Evolutionary conservation across 2,329 filamentous ascomycete species (phyloP).

Genomic region (Ilyonectria mors-panacis): DNA sequence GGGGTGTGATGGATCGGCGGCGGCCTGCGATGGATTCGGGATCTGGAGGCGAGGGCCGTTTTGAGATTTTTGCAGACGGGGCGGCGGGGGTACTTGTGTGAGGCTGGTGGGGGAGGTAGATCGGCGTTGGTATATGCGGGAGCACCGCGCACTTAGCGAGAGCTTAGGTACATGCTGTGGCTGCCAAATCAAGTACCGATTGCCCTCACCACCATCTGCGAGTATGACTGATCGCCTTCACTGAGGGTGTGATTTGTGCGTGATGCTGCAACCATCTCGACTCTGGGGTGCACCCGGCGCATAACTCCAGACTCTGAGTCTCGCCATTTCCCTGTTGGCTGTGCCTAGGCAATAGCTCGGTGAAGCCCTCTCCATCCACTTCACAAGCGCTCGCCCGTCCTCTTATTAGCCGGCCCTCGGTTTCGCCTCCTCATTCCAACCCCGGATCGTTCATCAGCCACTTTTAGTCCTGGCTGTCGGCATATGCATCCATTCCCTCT

Average conservation of each 20-base stretch:
- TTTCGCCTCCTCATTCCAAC: conserved; percentile 24
- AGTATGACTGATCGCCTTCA: conserved; percentile 18
- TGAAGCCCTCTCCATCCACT: conserved; percentile 24
- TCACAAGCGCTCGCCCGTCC: conserved; percentile 24
- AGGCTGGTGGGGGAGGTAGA: conserved; percentile 25
- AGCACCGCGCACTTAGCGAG: not conserved
- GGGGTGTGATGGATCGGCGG: conserved; percentile 46
- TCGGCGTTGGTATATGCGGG: not conserved
- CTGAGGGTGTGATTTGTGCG: conserved; percentile 7
- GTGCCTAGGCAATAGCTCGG: conserved; percentile 6
- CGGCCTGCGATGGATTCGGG: conserved; percentile 40
- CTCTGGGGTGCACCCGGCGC: not conserved
- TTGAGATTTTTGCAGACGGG: conserved; percentile 46
- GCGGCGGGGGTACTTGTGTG: conserved; percentile 25
- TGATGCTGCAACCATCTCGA: conserved; percentile 11
- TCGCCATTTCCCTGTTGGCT: not conserved
- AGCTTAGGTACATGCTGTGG: conserved; percentile 36
- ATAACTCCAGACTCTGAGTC: conserved; percentile 11
- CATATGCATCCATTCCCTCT: conserved; percentile 19
- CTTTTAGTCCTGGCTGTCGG: conserved; percentile 6
- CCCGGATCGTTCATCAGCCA: conserved; percentile 18
- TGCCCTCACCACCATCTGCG: conserved; percentile 15
- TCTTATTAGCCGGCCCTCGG: conserved; percentile 33
- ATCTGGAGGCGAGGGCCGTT: conserved; percentile 45
- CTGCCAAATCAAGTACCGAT: conserved; percentile 33